Evolutionary conservation across 495 filamentous ascomycete genomes (phyloP).

Genomic region (Durotheca rogersii): DNA sequence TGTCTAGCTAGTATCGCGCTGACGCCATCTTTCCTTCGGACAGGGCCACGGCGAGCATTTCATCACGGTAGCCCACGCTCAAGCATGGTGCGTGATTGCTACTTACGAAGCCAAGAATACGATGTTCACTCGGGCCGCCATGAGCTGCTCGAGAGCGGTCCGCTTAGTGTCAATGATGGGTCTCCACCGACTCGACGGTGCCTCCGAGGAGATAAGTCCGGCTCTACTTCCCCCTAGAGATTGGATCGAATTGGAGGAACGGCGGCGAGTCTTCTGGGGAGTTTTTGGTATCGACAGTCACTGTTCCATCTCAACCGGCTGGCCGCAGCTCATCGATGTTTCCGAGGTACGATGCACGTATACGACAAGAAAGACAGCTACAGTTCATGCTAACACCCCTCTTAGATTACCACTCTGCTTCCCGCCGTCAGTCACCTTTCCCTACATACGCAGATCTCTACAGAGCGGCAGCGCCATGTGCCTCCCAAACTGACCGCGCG

Average conservation of each 20-base stretch:
- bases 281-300: constrained; percentile 54
- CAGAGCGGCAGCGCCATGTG: background rate
- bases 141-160: constrained; percentile 45
- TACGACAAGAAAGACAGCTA: background rate
- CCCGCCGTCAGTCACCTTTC: constrained; percentile 35
- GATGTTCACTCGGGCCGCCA: constrained; percentile 46
- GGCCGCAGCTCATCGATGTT: constrained; percentile 47
- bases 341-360: constrained; percentile 34
- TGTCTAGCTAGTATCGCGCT: background rate
- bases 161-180: constrained; percentile 50
- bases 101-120: constrained; percentile 46
- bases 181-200: constrained; percentile 47
- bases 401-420: constrained; percentile 47
- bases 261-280: constrained; percentile 54
- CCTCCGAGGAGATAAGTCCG: constrained; percentile 37
- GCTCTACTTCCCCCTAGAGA: constrained; percentile 40
- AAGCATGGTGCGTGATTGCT: constrained; percentile 47
- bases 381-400: constrained; percentile 5
- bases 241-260: constrained; percentile 55
- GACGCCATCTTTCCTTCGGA: constrained; percentile 3
- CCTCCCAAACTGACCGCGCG: background rate
- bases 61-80: constrained; percentile 48
- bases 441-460: background rate
- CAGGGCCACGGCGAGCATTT: constrained; percentile 49
- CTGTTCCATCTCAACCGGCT: constrained; percentile 48